Base-by-base conservation (phyloP, 495 filamentous ascomycete species). In the Penicillium fimorum region DNA sequence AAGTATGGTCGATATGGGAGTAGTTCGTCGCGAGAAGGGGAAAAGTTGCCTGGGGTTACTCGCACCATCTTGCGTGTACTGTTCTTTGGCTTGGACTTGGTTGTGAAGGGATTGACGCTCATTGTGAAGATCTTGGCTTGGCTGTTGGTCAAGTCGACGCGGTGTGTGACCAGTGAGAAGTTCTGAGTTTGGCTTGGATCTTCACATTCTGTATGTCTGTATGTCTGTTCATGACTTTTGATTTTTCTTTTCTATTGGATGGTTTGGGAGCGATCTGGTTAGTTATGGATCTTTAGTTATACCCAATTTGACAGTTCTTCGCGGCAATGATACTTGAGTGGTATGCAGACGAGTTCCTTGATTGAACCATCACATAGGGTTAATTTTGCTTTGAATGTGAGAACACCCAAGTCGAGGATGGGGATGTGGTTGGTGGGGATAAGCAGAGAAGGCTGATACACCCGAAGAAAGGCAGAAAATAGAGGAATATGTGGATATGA, bases 141-240 rank as follows among this genome's bases (percentile, higher is more conserved):
- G 76, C 4, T 73, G 24, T 37, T 79, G 62, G 69, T 76, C 5
- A 66, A 57, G 50, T 47, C 65, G 18, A 71, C 72, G 10, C 62
- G 72, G 27, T 75, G 70, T 56, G 61, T 75, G 42, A 76, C 72
- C 1, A 74, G 73, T 55, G 70, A 74, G 58, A 72, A 71, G 57
- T 68, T 75, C 47, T 77, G 59, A 72, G 53, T 45, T 61, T 54
- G 55, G 13, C 41, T 43, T 55, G 40, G 27, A 49, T 22, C 8
- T 51, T 52, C n/a, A 18, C 2, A 24, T 43, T 20, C n/a, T 35
- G 11, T 15, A 20, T 18, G 11, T 20, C n/a, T 35, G 11, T 15
- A 20, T 18, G 11, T 42, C 24, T 43, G 45, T 32, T 35, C 1
- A 35, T 40, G 37, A 25, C 37, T 15, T 30, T 35, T 30, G 20